Evolutionary conservation across 1,139 yeast species (phyloP).

Genomic region (Pichia sp.): DNA sequence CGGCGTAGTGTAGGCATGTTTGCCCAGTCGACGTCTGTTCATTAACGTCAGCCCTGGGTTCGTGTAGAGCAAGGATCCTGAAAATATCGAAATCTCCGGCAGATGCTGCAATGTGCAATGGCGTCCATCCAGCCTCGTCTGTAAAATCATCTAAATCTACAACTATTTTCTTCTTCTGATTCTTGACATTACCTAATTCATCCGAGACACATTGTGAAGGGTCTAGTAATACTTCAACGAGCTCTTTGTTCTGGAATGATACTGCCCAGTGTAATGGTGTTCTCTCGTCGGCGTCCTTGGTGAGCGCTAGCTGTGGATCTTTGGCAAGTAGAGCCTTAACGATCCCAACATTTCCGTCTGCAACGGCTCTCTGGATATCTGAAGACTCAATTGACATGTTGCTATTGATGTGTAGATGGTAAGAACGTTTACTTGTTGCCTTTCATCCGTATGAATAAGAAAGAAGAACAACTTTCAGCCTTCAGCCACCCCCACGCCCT

Average conservation of each 20-base stretch:
- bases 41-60: conserved; percentile 40
- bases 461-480: not conserved
- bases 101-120: conserved; percentile 75
- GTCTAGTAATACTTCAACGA: conserved; percentile 45
- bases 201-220: conserved; percentile 24
- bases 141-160: conserved; percentile 59
- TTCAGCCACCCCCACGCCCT: not conserved
- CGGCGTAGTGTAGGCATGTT: conserved; percentile 72
- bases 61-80: conserved; percentile 34
- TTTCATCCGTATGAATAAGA: no score
- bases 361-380: conserved; percentile 52
- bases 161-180: conserved; percentile 18
- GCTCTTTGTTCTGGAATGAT: conserved; percentile 49
- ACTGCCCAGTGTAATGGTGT: conserved; percentile 90
- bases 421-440: no score
- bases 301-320: conserved; percentile 39
- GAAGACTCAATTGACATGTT: conserved; percentile 21
- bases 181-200: not conserved
- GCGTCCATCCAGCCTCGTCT: conserved; percentile 85
- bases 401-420: not conserved
- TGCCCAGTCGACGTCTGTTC: conserved; percentile 58
- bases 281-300: conserved; percentile 66
- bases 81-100: conserved; percentile 57
- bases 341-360: conserved; percentile 43
- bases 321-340: conserved; percentile 43